Evolutionary conservation across 2,329 filamentous ascomycete genomes (phyloP).

Genomic region (Paraphaeosphaeria sporulosa): DNA sequence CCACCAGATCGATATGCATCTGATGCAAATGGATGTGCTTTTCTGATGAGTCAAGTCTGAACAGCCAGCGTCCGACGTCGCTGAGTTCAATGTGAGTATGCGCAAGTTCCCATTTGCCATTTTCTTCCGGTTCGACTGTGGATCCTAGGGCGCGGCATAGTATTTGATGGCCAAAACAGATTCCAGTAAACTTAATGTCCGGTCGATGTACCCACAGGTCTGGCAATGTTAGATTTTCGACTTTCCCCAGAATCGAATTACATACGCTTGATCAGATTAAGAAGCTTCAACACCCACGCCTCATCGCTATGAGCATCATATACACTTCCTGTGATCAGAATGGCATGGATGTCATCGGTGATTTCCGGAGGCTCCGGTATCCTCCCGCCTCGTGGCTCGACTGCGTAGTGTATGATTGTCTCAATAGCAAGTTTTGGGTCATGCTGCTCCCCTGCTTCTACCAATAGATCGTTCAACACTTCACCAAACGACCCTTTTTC

Average conservation of each 20-base stretch:
- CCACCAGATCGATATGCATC: slow-evolving; percentile 58
- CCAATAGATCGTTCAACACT: slow-evolving; percentile 61
- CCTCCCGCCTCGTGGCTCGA: slow-evolving; percentile 48
- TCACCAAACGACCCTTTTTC: slow-evolving; percentile 63
- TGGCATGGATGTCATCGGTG: slow-evolving; percentile 51
- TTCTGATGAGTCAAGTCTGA: slow-evolving; percentile 41
- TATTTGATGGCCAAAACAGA: slow-evolving; percentile 60
- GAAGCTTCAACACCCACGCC: slow-evolving; percentile 53
- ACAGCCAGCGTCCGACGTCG: slow-evolving; percentile 51
- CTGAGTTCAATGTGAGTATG: slow-evolving; percentile 54
- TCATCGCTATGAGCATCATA: slow-evolving; percentile 58
- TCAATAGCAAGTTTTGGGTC: slow-evolving; percentile 63
- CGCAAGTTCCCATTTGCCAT: slow-evolving; percentile 57
- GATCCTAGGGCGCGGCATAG: slow-evolving; percentile 55
- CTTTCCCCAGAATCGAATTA: not conserved
- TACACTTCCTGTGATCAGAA: slow-evolving; percentile 57
- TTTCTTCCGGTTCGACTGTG: slow-evolving; percentile 45
- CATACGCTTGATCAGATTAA: slow-evolving; percentile 56
- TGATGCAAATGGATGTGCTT: slow-evolving; percentile 53
- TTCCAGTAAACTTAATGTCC: slow-evolving; percentile 59
- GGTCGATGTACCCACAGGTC: slow-evolving; percentile 61
- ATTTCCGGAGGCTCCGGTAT: slow-evolving; percentile 60
- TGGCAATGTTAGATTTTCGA: slow-evolving; percentile 24
- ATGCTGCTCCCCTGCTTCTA: slow-evolving; percentile 60
- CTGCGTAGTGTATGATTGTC: slow-evolving; percentile 63